Base-by-base conservation (phyloP, 768 basidiomycete genomes). In the Neoboletus brunneissimus region DNA sequence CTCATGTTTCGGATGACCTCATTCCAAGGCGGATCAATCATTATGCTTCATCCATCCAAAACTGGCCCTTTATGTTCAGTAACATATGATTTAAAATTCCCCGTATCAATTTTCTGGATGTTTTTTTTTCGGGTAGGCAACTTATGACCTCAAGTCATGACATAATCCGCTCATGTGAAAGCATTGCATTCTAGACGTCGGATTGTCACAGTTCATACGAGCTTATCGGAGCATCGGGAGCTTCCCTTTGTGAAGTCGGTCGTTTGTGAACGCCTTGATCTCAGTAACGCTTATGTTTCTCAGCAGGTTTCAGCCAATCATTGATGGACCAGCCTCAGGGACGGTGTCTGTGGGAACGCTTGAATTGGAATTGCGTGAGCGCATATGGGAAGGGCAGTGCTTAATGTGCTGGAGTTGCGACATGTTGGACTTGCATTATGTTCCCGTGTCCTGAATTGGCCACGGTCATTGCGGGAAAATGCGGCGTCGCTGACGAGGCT, bases 391-490 rank as follows among this genome's bases (percentile, higher is more conserved):
- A 54, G 25, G 62, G 58, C 63, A 40, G 59, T 63, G 61, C 46
- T 55, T 53, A 15, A 51, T 61, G 47, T 54, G 10, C 31, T 29
- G 29, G 16, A 20, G 15, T n/a, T 56, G 46, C 27, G 42, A 46
- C 48, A 52, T 11, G 44, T 44, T 57, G 48, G 31, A 23, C 22
- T 53, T 48, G 37, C 29, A 12, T 13, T 27, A 48, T 18, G 42
- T 22, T 50, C 2, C 34, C 38, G 16, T 9, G 23, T 16, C 9
- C 4, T 3, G 56, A 51, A 54, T 57, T 51, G 66, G 43, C 66
- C 67, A 54, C 64, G 67, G 50, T 69, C 48, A 69, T 64, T 41
- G 48, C 66, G 61, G 67, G 59, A 34, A 47, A 48, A 25, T 52
- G 29, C 51, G 37, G 40, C 25, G n/a, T n/a, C n/a, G 15, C 37